Evolutionary conservation across 352 stramenopile species (phyloP).

Genomic region (Pythium diclinum): DNA sequence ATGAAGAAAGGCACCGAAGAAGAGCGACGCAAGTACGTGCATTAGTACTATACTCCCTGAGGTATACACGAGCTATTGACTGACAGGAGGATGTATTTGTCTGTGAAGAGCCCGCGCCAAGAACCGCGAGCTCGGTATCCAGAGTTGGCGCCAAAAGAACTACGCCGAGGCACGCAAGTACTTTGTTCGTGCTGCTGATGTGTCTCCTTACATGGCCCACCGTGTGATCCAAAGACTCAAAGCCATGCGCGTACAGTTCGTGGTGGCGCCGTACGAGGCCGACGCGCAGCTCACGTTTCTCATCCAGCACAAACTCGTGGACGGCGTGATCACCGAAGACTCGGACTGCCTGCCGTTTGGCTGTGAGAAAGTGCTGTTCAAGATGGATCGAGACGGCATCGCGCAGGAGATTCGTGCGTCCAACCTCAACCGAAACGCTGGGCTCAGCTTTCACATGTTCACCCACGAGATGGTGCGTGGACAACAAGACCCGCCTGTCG

Average conservation of each 20-base stretch:
- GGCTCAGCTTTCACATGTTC: constrained; percentile 77
- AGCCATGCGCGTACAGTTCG: constrained; percentile 78
- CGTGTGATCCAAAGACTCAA: constrained; percentile 45
- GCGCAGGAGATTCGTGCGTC: constrained; percentile 62
- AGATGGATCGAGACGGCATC: constrained; percentile 67
- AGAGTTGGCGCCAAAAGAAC: constrained; percentile 53
- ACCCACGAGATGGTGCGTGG: constrained; percentile 75
- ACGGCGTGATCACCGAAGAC: constrained; percentile 96
- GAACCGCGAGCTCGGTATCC: constrained; percentile 59
- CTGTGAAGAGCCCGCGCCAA: constrained; percentile 55
- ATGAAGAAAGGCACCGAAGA: constrained; percentile 87
- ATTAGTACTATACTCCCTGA: too few relatives aligned
- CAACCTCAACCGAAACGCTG: constrained; percentile 85
- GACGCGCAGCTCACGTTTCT: constrained; percentile 96
- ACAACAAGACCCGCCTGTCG: not conserved
- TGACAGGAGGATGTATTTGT: not conserved
- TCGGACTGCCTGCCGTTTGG: constrained; percentile 95
- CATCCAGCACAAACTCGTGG: constrained; percentile 74
- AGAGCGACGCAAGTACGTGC: constrained; percentile 53
- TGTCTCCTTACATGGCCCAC: constrained; percentile 80
- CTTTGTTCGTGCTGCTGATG: constrained; percentile 68
- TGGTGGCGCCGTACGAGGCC: constrained; percentile 98
- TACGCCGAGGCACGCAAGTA: constrained; percentile 63
- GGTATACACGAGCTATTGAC: not conserved
- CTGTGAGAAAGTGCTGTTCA: constrained; percentile 90